Percentiles rank a stretch among this genome's conserved stretches.
These are phyloP conservation scores for Phytophthora uliginosa DNA, from an alignment of 352 stramenopile genomes.

Conservation along the genomic window DNA sequence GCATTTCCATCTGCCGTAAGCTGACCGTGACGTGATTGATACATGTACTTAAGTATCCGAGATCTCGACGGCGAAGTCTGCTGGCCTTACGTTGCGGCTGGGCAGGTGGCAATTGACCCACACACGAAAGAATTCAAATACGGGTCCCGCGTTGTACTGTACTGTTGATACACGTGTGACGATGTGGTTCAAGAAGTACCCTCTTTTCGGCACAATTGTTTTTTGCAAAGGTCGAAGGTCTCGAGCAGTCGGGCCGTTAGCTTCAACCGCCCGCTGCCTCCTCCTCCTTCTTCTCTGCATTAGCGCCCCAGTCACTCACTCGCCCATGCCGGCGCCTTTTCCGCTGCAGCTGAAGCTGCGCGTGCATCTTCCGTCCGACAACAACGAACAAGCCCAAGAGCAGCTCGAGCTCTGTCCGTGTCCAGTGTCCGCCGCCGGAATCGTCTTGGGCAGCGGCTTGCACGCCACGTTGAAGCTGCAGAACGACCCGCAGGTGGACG, in stretches of 20 bases:
- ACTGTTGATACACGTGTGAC: too few relatives aligned
- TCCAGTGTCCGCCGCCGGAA: constrained; percentile 7
- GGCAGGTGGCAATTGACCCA: not conserved
- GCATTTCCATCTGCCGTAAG: not conserved
- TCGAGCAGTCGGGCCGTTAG: constrained; percentile 1
- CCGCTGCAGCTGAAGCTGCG: constrained; percentile 14
- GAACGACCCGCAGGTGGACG: constrained; percentile 30
- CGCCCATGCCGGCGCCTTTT: not conserved
- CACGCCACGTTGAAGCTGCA: constrained; percentile 22
- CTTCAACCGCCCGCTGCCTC: not conserved
- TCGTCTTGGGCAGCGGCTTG: constrained; percentile 24
- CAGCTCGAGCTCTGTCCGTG: not conserved
- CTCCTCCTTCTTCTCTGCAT: not conserved
- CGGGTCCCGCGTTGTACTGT: too few relatives aligned
- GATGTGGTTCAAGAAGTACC: not conserved
- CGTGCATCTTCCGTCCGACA: constrained; percentile 17
- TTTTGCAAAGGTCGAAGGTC: not conserved
- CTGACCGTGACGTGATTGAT: not conserved
- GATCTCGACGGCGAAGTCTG: too few relatives aligned
- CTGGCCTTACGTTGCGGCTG: too few relatives aligned
- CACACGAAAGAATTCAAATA: not conserved
- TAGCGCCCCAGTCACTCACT: not conserved
- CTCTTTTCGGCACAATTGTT: not conserved
- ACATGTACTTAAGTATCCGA: not conserved
- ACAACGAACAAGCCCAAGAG: constrained; percentile 19